Evolutionary conservation across 257 asterid genomes (phyloP), one percentile per base, ranked within the genome.

Genomic region (Ajuga chamaepitys): DNA sequence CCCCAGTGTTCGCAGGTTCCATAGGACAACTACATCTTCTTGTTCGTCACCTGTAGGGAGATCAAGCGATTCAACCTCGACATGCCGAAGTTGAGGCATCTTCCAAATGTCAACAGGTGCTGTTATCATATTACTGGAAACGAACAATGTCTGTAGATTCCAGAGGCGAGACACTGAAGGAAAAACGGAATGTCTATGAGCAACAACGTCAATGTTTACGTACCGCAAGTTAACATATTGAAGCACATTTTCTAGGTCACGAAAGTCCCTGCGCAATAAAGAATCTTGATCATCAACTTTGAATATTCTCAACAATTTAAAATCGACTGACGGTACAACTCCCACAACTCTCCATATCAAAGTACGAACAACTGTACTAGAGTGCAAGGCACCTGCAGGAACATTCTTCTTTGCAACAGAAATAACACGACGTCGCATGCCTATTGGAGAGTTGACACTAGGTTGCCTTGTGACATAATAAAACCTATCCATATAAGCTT

Each of bases 31-130:
- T 26, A 12, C 8, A 14, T 13, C 21, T 34, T 18, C 58, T 9
- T n/a, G 25, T 12, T 13, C 9, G 16, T 18, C 4, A 14, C 62
- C 61, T 8, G n/a, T n/a, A n/a, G 51, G 60, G 14, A 74, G 45
- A 12, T 28, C 8, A 25, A 55, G 10, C 62, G 2, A 2, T 1
- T 14, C 13, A 14, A 14, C 20, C n/a, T 26, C 62, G 0, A 55
- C 8, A 17, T 28, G 42, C 4, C 41, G 28, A 30, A 55, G 62
- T 16, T 55, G 64, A 5, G 67, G 62, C 71, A 64, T 64, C 16
- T 64, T 14, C 76, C 76, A 72, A 4, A 30, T 30, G 4, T 66
- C 42, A 42, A 13, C 32, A 3, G 58, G 66, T 46, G 37, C 53
- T 7, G n/a, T 1, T 22, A 11, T 16, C 58, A 12, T 8, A 18